Base-by-base conservation (phyloP, 2,329 filamentous ascomycete species). In the Trichoderma sp. region DNA sequence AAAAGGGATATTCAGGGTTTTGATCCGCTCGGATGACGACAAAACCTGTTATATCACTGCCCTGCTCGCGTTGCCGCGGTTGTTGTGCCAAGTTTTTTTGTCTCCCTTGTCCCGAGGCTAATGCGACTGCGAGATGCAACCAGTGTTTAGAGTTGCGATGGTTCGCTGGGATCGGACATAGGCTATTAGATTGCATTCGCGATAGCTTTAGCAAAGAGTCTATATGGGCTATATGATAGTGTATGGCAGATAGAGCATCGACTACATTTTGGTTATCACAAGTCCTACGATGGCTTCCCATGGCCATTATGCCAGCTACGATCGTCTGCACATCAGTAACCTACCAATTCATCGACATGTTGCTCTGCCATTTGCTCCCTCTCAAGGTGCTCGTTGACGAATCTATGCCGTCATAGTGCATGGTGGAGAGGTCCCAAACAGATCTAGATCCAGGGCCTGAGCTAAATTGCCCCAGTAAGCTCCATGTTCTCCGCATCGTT, bases 371-470 rank as follows among this genome's bases (percentile, higher is more conserved):
- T 12, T 9, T 62, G 35, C 38, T 45, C 56, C 24, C 68, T 4
- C 6, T 31, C 35, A 3, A 21, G 27, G 18, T 35, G n/a, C 27
- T 38, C 9, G 6, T 14, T 66, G 60, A 60, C 50, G 21, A 31
- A 16, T 62, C 64, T 68, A 75, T 75, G 72, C 59, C 72, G 72
- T 75, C 72, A 75, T 69, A 29, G 29, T 53, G 64, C 72, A 63
- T 53, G 24, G 64, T 53, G 53, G 56, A 29, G 64, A 50, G n/a
- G n/a, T 53, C 69, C 69, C 12, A 38, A 64, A 16, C 24, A 64
- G 69, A 65, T 64, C 41, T 56, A 56, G 69, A 50, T 72, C 27
- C 29, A 56, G 60, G 29, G 41, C 60, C 59, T 63, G 18, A 33
- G 50, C 50, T 56, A n/a, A 62, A 63, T 7, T 21, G 50, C 50